These are phyloP conservation scores for Gossypium sturtianum DNA, from an alignment of 345 rosid genomes.

Conservation along the genomic window DNA sequence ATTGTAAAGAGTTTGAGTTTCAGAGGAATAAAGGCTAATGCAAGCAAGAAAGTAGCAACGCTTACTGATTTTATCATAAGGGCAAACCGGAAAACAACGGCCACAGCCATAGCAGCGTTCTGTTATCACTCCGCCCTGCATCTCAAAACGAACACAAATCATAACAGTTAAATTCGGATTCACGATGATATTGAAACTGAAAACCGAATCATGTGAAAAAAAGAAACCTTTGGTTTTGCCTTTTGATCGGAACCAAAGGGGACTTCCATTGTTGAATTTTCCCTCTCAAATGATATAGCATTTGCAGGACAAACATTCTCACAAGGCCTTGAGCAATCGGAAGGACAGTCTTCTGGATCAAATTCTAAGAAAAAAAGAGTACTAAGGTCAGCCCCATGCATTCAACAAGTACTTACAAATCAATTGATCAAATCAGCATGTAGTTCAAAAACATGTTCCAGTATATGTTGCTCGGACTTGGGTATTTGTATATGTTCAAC, in stretches of 20 bases:
- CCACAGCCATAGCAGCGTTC: constrained; percentile 66
- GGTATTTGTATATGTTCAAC: neutral
- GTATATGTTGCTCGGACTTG: too few species aligned
- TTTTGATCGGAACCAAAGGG: constrained; percentile 1
- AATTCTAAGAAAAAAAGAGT: constrained; percentile 29
- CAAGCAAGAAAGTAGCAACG: neutral
- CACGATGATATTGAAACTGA: neutral
- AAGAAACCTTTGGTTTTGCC: constrained; percentile 21
- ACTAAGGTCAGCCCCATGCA: neutral
- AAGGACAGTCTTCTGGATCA: constrained; percentile 54
- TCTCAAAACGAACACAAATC: neutral
- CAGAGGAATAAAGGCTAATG: neutral
- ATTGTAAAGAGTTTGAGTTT: neutral
- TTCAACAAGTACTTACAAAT: neutral
- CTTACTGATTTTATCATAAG: constrained; percentile 54
- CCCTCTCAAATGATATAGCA: constrained; percentile 34
- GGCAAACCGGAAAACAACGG: constrained; percentile 55
- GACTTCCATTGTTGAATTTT: constrained; percentile 13
- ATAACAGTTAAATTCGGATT: neutral
- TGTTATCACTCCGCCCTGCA: constrained; percentile 50
- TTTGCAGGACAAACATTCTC: constrained; percentile 53
- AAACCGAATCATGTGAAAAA: neutral
- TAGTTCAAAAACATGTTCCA: neutral
- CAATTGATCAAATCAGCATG: neutral
- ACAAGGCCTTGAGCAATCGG: constrained; percentile 51